phyloP scores from a whole-genome alignment of 805 yeast genomes.

The Wickerhamiella australiensis region DNA sequence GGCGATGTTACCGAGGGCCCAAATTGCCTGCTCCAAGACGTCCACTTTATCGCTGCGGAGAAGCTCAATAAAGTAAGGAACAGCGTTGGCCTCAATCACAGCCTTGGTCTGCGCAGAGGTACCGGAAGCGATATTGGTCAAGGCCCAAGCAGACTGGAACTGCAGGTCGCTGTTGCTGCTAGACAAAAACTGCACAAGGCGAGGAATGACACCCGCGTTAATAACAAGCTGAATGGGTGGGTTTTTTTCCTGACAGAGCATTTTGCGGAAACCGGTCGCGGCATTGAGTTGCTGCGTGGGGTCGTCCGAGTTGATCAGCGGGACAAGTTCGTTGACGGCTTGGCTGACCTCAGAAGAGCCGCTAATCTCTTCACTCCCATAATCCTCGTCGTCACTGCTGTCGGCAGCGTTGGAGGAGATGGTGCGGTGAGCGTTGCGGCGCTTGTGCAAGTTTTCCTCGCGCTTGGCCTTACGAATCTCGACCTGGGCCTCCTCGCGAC shows the following conservation, averaged over 20 bases:
- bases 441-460: slow-evolving; percentile 86
- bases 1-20: slow-evolving; percentile 99
- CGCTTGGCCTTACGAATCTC: slow-evolving; percentile 93
- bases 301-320: slow-evolving; percentile 60
- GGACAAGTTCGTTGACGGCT: slow-evolving; percentile 78
- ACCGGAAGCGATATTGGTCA: slow-evolving; percentile 95
- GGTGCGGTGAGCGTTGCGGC: slow-evolving; percentile 53
- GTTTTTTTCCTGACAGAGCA: slow-evolving; percentile 82
- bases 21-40: slow-evolving; percentile 95
- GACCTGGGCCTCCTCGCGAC: slow-evolving; percentile 95
- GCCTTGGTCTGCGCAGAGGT: slow-evolving; percentile 75
- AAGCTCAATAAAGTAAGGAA: slow-evolving; percentile 77
- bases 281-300: slow-evolving; percentile 75
- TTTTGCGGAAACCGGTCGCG: slow-evolving; percentile 85
- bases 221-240: slow-evolving; percentile 94
- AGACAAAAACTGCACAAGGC: slow-evolving; percentile 70
- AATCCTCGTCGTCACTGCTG: slow-evolving; percentile 42
- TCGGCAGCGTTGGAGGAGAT: slow-evolving; percentile 38
- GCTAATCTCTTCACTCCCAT: slow-evolving; percentile 22
- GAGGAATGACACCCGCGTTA: slow-evolving; percentile 86
- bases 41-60: slow-evolving; percentile 72
- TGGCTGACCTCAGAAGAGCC: slow-evolving; percentile 22
- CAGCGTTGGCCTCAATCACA: slow-evolving; percentile 89
- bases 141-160: slow-evolving; percentile 99
- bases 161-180: slow-evolving; percentile 72